Conservation (phyloP, 2,329 filamentous ascomycete genomes). For the Fusarium solani-melongenae region DNA sequence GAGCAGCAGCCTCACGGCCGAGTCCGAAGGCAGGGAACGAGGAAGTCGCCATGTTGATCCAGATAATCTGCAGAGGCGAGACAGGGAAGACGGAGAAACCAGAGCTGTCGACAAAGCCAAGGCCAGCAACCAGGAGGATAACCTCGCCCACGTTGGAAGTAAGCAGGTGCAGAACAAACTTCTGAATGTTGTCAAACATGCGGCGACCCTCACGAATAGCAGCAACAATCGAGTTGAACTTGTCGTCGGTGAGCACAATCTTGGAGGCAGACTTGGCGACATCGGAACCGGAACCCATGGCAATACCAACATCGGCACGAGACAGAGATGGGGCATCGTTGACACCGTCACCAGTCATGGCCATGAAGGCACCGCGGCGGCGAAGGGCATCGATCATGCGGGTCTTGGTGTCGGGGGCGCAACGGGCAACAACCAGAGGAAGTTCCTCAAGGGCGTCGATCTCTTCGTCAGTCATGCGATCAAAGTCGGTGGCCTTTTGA, state of each 20-base stretch:
- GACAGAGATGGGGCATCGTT: slow-evolving; percentile 88
- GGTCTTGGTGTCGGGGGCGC: slow-evolving; percentile 87
- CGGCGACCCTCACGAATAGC: slow-evolving; percentile 85
- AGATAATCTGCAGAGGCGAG: slow-evolving; percentile 86
- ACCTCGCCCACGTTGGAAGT: slow-evolving; percentile 88
- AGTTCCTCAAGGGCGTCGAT: slow-evolving; percentile 81
- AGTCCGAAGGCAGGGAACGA: slow-evolving; percentile 90
- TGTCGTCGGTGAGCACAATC: slow-evolving; percentile 88
- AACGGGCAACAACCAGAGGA: slow-evolving; percentile 85
- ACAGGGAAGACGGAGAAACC: slow-evolving; percentile 86
- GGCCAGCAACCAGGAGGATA: slow-evolving; percentile 81
- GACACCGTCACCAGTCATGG: slow-evolving; percentile 90
- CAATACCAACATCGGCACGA: slow-evolving; percentile 85
- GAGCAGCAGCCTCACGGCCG: slow-evolving; percentile 79
- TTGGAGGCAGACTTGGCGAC: slow-evolving; percentile 85
- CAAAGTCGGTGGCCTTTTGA: slow-evolving; percentile 82
- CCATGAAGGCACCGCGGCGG: slow-evolving; percentile 78
- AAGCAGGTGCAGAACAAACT: slow-evolving; percentile 84
- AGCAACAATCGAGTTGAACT: slow-evolving; percentile 87
- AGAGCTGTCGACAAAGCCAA: slow-evolving; percentile 79
- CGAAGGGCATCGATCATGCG: slow-evolving; percentile 92
- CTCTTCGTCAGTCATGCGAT: slow-evolving; percentile 78
- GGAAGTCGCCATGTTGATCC: slow-evolving; percentile 95
- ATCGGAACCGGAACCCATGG: slow-evolving; percentile 89
- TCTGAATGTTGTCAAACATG: slow-evolving; percentile 91